Evolutionary conservation across 176 grass and related monocot species (phyloP).

Genomic region (Melocanna baccifera): DNA sequence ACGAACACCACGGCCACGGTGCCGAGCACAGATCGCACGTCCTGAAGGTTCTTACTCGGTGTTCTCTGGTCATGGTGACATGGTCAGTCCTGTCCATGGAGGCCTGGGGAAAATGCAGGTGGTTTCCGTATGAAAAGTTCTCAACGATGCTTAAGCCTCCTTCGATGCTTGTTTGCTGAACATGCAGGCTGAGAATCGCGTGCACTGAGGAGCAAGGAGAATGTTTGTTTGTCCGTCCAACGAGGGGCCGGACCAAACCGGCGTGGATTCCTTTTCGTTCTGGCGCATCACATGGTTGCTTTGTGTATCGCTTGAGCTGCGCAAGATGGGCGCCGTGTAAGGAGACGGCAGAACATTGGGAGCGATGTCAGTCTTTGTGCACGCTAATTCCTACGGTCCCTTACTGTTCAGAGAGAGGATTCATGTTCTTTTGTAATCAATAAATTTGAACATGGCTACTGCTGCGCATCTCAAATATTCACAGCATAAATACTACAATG

Average conservation of each 20-base stretch:
- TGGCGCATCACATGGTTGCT: background rate
- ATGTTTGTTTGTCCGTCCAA: background rate
- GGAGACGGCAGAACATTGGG: background rate
- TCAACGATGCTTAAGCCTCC: background rate
- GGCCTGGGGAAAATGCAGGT: background rate
- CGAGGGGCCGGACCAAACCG: background rate
- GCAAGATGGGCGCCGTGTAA: background rate
- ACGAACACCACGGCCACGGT: slow-evolving; percentile 12
- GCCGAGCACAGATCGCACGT: slow-evolving; percentile 1
- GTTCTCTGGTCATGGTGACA: background rate
- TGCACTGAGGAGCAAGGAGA: slow-evolving; percentile 4
- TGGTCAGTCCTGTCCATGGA: background rate
- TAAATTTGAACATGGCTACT: background rate
- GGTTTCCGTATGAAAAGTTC: background rate
- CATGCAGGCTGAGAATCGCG: slow-evolving; percentile 22
- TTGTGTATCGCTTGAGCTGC: background rate
- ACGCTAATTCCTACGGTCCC: background rate
- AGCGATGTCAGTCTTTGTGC: background rate
- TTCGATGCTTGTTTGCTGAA: background rate
- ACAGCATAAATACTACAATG: background rate
- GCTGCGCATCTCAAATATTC: background rate
- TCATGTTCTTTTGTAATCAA: slow-evolving; percentile 12
- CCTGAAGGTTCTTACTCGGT: background rate
- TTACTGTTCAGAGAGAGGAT: background rate
- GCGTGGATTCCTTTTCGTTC: background rate